Evolutionary conservation across 805 yeast species (phyloP).

Genomic region (Wickerhamomyces ciferrii): DNA sequence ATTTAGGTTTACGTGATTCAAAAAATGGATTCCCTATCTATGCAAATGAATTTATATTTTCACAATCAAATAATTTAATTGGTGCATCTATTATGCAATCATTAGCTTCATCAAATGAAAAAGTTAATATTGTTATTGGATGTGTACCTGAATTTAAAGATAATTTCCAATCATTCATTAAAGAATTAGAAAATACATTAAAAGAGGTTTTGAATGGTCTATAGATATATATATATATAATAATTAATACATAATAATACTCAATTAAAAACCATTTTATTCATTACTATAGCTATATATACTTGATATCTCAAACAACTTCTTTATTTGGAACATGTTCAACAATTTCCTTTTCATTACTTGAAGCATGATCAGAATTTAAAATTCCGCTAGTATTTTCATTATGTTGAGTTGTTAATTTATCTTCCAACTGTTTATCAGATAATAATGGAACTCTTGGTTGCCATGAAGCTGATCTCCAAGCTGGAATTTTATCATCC

Average conservation of each 20-base stretch:
- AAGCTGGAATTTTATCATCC: conserved; percentile 10
- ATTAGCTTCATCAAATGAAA: neutral
- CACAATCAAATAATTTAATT: neutral
- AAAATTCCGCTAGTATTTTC: neutral
- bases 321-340: neutral
- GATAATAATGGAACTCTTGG: conserved; percentile 8
- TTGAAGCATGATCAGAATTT: neutral
- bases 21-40: neutral
- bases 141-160: neutral
- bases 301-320: neutral
- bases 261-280: too few relatives aligned
- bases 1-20: neutral
- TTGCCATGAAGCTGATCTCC: conserved; percentile 5
- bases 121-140: neutral
- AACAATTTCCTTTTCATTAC: neutral
- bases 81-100: neutral
- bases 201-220: neutral
- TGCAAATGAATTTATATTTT: neutral
- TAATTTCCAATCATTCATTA: neutral
- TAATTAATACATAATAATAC: too few relatives aligned
- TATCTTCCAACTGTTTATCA: conserved; percentile 1
- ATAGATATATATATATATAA: too few relatives aligned
- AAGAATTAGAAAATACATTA: neutral
- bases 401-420: neutral
- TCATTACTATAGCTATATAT: too few relatives aligned